These are phyloP conservation scores for Chromera velia DNA, from an alignment of 73 alveolate genomes.

Conservation along the genomic window DNA sequence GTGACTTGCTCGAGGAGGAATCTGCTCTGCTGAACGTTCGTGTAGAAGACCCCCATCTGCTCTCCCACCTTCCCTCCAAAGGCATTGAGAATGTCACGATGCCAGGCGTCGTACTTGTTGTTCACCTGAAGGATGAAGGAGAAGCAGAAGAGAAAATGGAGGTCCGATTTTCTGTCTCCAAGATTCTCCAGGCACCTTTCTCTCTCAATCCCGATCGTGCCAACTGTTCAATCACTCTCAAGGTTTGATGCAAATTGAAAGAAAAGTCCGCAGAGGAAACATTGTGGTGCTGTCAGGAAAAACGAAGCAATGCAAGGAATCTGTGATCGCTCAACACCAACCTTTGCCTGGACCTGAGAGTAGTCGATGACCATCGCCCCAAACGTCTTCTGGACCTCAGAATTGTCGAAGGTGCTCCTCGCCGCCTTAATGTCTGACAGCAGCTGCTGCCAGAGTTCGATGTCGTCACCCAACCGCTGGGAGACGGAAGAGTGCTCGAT, in stretches of 20 bases:
- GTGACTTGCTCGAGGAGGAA: conserved; percentile 63
- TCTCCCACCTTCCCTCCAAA: conserved; percentile 82
- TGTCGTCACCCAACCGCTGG: conserved; percentile 79
- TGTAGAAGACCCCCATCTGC: conserved; percentile 66
- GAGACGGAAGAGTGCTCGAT: conserved; percentile 77
- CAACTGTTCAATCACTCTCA: too few species aligned
- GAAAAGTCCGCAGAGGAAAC: too few species aligned
- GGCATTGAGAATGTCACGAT: conserved; percentile 79
- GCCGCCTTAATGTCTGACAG: conserved; percentile 81
- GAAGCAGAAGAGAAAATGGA: too few species aligned
- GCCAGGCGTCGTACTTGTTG: conserved; percentile 94
- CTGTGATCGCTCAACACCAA: neutral
- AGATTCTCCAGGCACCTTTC: too few species aligned
- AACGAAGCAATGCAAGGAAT: too few species aligned
- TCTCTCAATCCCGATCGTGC: too few species aligned
- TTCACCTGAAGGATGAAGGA: too few species aligned
- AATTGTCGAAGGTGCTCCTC: conserved; percentile 78
- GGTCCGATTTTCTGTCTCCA: too few species aligned
- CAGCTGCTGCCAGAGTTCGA: conserved; percentile 83
- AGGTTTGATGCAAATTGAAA: too few species aligned
- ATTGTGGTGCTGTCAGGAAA: too few species aligned
- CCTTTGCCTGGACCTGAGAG: conserved; percentile 75
- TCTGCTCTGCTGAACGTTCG: conserved; percentile 65
- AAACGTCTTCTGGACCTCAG: conserved; percentile 62
- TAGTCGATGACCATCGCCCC: conserved; percentile 94